Conservation (phyloP, 148 eudicot species). For the Rhododendron ferrugineum region DNA sequence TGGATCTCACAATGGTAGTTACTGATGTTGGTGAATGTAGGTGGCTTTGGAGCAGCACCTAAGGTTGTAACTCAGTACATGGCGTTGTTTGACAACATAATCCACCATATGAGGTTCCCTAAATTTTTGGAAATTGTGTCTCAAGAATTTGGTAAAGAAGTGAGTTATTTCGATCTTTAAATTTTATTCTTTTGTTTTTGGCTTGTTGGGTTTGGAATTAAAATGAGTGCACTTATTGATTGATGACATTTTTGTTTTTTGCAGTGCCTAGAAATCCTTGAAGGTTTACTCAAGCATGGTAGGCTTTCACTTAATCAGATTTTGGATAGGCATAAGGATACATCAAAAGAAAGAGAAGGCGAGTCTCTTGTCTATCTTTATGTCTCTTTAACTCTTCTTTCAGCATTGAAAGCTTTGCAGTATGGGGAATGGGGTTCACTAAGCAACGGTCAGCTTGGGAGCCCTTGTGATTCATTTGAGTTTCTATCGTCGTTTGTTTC, state of each 20-base stretch:
- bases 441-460: neutral
- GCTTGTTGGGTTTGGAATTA: slow-evolving; percentile 6
- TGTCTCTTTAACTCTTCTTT: neutral
- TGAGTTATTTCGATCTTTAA: slow-evolving; percentile 26
- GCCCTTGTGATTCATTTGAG: neutral
- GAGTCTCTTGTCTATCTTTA: slow-evolving; percentile 13
- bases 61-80: slow-evolving; percentile 61
- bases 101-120: slow-evolving; percentile 78
- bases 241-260: slow-evolving; percentile 17
- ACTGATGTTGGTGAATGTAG: slow-evolving; percentile 29
- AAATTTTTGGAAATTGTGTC: slow-evolving; percentile 57
- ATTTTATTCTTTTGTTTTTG: neutral
- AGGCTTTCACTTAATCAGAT: slow-evolving; percentile 72
- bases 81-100: slow-evolving; percentile 67
- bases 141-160: slow-evolving; percentile 60
- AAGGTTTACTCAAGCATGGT: slow-evolving; percentile 85
- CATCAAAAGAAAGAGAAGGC: slow-evolving; percentile 33
- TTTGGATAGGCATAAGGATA: slow-evolving; percentile 45
- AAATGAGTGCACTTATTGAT: neutral
- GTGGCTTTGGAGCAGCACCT: slow-evolving; percentile 46
- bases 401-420: neutral
- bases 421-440: neutral
- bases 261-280: slow-evolving; percentile 59
- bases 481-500: neutral
- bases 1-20: neutral